Evolutionary conservation across 192 early-diverging fungal genomes (phyloP), one percentile per base, ranked within the genome.

Genomic region (Gaertneriomyces semiglobifer): DNA sequence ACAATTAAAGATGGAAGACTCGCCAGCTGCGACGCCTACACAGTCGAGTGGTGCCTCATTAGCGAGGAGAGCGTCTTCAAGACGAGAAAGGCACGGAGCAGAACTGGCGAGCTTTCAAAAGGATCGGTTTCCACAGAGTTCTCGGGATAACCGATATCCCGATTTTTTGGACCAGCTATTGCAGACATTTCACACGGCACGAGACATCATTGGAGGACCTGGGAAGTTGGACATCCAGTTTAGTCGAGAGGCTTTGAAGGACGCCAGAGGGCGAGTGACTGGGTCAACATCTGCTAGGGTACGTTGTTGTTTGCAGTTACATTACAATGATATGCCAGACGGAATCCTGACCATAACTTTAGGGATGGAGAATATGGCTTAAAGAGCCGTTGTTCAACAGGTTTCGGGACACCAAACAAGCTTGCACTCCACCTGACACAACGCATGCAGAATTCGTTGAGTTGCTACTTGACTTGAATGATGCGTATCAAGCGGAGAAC

Each of bases 361-460:
- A 70, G 62, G 69, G 61, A 25, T 71, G 69, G 69, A 52, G 69
- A 16, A 71, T 71, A 54, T 71, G 69, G 69, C 62, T 71, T 14
- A 63, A 58, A 46, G 69, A 71, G 38, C 62, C 69, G 7, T 39
- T 71, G 4, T 71, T 62, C 51, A 64, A 62, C 43, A 18, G 61
- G 38, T 71, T 71, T 47, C 61, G 61, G 4, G 69, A 71, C 40
- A 16, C 65, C 12, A 71, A 71, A 44, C 60, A 71, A 39, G 40
- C 62, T 10, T 71, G 58, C 40, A 60, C 69, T 5, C 69, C 69
- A 7, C 58, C 69, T 3, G 69, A 63, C 41, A 71, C 69, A 10
- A 71, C 69, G 7, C 69, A 71, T 40, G 62, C 69, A 5, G 69
- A 71, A 39, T 71, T 71, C 65, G 69, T 71, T 8, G 69, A 71